Base-by-base conservation (phyloP, 352 stramenopile species). In the Phytophthora chlamydospora region DNA sequence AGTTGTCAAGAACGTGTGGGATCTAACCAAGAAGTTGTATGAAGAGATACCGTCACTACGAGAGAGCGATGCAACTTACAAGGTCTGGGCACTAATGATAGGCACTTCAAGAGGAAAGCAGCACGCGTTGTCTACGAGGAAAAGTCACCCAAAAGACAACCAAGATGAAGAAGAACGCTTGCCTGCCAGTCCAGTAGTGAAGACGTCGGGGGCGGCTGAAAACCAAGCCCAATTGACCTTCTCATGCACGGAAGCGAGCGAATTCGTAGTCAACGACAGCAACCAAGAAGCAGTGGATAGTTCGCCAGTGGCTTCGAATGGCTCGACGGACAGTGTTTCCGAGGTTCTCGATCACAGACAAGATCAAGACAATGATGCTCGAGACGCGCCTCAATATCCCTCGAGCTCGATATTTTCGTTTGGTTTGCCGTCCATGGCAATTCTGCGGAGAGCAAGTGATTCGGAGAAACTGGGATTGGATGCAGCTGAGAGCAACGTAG, bases 11-110 rank as follows among this genome's bases (percentile, higher is more conserved):
- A 83, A 17, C n/a, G 19, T 82, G 2, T 19, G 40, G 0, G 78
- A 85, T 29, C 43, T 93, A 17, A 34, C 82, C 8, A 78, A 69
- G 49, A 89, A 79, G 16, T 49, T 90, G 57, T 48, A 66, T n/a
- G 76, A 88, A 1, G 79, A 92, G 31, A 48, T 87, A 3, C 56
- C 66, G 16, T 32, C 54, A 4, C 41, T 82, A 13, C 45, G 42
- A 21, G 51, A 49, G 2, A 32, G 14, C 7, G 65, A 49, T n/a
- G 66, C 71, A 5, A 52, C n/a, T 31, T 90, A 84, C 44, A 74
- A 49, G 1, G 59, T 83, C 9, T 82, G 78, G 74, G 75, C 68
- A 17, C 57, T 89, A 16, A 6, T 69, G 17, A 47, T 58, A 19
- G 10, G 19, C 21, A 14, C 5, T 2, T 53, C 24, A 16, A 60